Evolutionary conservation across 2,329 filamentous ascomycete genomes (phyloP).

Genomic region (Salinomyces thailandicus): DNA sequence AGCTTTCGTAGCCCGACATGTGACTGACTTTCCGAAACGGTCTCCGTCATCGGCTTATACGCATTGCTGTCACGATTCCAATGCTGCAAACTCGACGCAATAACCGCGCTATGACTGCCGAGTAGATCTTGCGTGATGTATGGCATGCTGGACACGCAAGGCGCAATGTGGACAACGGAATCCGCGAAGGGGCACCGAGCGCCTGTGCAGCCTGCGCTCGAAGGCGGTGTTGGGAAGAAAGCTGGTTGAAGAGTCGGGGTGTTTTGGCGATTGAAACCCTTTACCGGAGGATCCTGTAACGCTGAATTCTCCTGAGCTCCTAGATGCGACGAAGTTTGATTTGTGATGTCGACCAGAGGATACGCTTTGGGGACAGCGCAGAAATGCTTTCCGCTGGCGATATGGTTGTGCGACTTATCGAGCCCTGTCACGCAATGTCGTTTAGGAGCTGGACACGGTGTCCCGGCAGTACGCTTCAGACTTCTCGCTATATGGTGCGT

Average conservation of each 20-base stretch:
- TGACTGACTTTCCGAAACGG: conserved; percentile 24
- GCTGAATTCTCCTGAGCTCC: too few relatives aligned
- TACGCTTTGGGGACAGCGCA: too few relatives aligned
- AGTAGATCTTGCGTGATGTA: conserved; percentile 23
- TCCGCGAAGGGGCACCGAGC: conserved; percentile 14
- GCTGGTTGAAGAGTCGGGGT: not conserved
- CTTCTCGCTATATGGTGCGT: not conserved
- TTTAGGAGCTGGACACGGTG: conserved; percentile 4
- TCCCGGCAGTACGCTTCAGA: not conserved
- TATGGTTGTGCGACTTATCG: not conserved
- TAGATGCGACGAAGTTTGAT: too few relatives aligned
- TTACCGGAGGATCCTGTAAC: too few relatives aligned
- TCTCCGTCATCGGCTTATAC: conserved; percentile 10
- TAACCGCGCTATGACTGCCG: conserved; percentile 10
- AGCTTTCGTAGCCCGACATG: conserved; percentile 23
- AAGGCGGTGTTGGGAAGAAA: not conserved
- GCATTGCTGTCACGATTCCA: conserved; percentile 24
- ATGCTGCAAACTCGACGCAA: conserved; percentile 11
- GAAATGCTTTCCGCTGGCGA: too few relatives aligned
- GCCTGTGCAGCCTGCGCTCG: conserved; percentile 1
- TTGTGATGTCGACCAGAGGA: conserved; percentile 10
- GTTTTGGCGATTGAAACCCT: too few relatives aligned
- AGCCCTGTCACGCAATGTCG: not conserved
- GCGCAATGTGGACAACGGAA: conserved; percentile 17
- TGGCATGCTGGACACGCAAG: conserved; percentile 20